A percentile compares a stretch with the other conserved stretches of the same genome.
Conservation (phyloP, 1,284 basidiomycete genomes). For the Trichosporon sp. region DNA sequence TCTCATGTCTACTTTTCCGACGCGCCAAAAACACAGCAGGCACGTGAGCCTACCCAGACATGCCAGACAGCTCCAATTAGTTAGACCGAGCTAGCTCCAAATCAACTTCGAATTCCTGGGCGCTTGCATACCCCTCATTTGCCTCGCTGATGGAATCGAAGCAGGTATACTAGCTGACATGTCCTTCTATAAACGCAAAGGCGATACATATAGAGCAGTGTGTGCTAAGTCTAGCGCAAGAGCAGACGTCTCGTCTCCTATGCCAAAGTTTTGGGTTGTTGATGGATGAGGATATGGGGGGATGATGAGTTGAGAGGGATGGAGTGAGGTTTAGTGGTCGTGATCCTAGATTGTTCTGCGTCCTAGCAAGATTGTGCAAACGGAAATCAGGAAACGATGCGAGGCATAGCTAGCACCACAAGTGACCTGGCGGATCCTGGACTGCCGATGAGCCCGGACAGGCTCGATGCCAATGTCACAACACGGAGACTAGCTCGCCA, state of each 20-base stretch:
- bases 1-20: not conserved
- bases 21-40: not conserved
- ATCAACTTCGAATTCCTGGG: not conserved
- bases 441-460: no score
- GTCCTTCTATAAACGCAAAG: not conserved
- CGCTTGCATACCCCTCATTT: not conserved
- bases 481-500: not conserved
- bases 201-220: conserved; percentile 4
- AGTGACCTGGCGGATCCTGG: no score
- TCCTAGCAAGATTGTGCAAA: not conserved
- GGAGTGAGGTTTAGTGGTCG: no score
- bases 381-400: not conserved
- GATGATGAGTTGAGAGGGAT: not conserved
- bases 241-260: not conserved
- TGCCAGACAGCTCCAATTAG: no score
- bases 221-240: conserved; percentile 3
- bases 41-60: no score
- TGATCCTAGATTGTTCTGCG: not conserved
- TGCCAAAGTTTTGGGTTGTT: conserved; percentile 1
- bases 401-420: no score
- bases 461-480: no score
- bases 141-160: no score
- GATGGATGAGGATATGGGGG: not conserved
- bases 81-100: not conserved
- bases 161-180: not conserved